A percentile compares a stretch with the other conserved stretches of the same genome.
Evolutionary conservation across 192 early-diverging fungal species (phyloP).

Genomic region (Podila horticola): DNA sequence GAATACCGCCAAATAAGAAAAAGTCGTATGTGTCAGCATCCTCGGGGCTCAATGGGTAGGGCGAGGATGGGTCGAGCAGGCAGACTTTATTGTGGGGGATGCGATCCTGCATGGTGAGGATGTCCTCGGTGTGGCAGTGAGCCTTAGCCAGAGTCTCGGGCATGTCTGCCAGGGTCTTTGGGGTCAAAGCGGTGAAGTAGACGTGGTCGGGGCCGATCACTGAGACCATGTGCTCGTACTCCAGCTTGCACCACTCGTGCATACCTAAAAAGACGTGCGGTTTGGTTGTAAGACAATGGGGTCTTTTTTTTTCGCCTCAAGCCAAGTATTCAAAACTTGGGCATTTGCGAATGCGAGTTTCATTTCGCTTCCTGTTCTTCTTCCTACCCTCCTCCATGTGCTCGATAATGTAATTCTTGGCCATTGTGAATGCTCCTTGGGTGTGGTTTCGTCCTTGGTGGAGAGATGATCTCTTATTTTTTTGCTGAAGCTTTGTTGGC

Average conservation of each 20-base stretch:
- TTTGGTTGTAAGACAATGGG: slow-evolving; percentile 3
- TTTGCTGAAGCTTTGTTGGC: neutral
- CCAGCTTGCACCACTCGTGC: slow-evolving; percentile 78
- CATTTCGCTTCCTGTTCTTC: neutral
- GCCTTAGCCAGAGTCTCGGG: slow-evolving; percentile 54
- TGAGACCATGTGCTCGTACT: slow-evolving; percentile 79
- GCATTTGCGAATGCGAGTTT: neutral
- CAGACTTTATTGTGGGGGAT: slow-evolving; percentile 68
- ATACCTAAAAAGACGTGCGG: slow-evolving; percentile 42
- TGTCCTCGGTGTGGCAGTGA: slow-evolving; percentile 62
- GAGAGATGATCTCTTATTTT: slow-evolving; percentile 1
- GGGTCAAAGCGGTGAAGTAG: slow-evolving; percentile 68
- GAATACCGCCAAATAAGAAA: slow-evolving; percentile 87
- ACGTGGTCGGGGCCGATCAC: slow-evolving; percentile 69
- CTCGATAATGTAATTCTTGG: slow-evolving; percentile 75
- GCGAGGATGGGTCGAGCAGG: slow-evolving; percentile 76
- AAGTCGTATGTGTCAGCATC: slow-evolving; percentile 77
- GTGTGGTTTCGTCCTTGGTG: slow-evolving; percentile 11
- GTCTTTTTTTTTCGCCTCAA: neutral
- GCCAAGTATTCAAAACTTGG: neutral
- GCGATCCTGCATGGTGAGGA: slow-evolving; percentile 55
- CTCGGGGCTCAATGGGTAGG: slow-evolving; percentile 63
- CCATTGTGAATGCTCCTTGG: slow-evolving; percentile 12
- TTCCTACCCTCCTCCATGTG: slow-evolving; percentile 74
- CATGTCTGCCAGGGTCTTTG: slow-evolving; percentile 55